A percentile compares a stretch with the other conserved stretches of the same genome.
These are phyloP conservation scores for Phytopythium delawarense DNA, from an alignment of 352 stramenopile genomes.

Conservation along the genomic window DNA sequence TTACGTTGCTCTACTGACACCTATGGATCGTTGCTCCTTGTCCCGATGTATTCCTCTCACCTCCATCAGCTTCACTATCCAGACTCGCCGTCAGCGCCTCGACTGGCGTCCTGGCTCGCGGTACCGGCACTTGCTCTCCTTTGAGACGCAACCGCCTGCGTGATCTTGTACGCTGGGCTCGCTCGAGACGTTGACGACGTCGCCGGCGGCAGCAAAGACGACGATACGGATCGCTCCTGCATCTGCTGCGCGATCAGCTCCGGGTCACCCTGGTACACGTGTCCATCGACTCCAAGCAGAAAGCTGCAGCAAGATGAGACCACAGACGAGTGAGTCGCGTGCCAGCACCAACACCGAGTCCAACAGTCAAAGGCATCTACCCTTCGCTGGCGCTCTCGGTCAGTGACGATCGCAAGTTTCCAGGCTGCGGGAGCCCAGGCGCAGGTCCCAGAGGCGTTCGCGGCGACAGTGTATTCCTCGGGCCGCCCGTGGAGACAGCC, in stretches of 20 bases:
- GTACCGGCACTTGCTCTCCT: not conserved
- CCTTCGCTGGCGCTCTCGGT: conserved; percentile 66
- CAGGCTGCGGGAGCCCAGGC: not conserved
- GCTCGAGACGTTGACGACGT: conserved; percentile 21
- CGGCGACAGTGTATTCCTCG: not conserved
- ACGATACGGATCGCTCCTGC: conserved; percentile 32
- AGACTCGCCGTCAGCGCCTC: not conserved
- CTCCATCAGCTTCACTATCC: not conserved
- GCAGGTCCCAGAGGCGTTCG: conserved; percentile 1
- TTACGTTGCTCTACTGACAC: not conserved
- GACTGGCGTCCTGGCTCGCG: not conserved
- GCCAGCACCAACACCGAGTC: not conserved
- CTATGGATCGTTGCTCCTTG: not conserved
- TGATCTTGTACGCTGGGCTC: conserved; percentile 34
- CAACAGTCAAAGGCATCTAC: conserved; percentile 15
- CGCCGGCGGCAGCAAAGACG: conserved; percentile 1
- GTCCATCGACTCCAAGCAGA: conserved; percentile 73
- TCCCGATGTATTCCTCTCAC: not conserved
- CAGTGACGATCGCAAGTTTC: conserved; percentile 9
- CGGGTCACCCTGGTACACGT: conserved; percentile 77
- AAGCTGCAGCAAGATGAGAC: conserved; percentile 39
- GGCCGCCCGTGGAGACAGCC: not conserved
- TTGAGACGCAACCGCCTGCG: conserved; percentile 28
- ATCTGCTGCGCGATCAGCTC: conserved; percentile 47
- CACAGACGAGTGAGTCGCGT: conserved; percentile 5